Evolutionary conservation across 805 yeast species (phyloP), one percentile per base, ranked within the genome.

Genomic region (Candida schatavii): DNA sequence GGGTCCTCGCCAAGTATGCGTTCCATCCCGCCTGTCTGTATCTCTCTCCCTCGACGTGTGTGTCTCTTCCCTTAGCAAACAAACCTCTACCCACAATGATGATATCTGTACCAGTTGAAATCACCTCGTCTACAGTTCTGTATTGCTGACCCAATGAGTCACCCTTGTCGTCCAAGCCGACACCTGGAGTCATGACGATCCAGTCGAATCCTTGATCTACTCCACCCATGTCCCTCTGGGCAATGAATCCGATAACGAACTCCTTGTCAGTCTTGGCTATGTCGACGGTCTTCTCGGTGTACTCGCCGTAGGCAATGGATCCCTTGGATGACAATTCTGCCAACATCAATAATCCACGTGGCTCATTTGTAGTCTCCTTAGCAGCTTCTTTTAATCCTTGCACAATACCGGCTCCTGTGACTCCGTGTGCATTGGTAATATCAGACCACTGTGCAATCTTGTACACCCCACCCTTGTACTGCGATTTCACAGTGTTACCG

Each of bases 1-100:
- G 10, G 21, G 51, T 45, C 43, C 72, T 71, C 39, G 72, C 70
- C 54, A 75, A 57, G 58, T 91, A 93, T 4, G 98, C 96, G 21
- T 77, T 75, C 99, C 99, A 93, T 4, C 98, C 98, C 13, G 98
- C 98, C 43, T 77, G 75, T 65, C 85, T 80, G 65, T 93, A 93
- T 56, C 99, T 78, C 56, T 81, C 77, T 33, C 96, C 95, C 66
- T 93, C 97, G 11, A 70, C 85, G 1, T 72, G 72, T 5, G 97
- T 96, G 59, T 91, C 95, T 67, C 98, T 82, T 17, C 95, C 97
- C 56, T 88, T 86, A 11, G 93, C 98, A 61, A 86, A 89, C 42
- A 93, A 72, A 0, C 99, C 99, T 66, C 99, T 80, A 9, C 99
- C 99, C n/a, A 93, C 99, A 61, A 93, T 93, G 45, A 93, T 90